Evolutionary conservation across 768 basidiomycete genomes (phyloP).

Genomic region (Lentinula edodes): DNA sequence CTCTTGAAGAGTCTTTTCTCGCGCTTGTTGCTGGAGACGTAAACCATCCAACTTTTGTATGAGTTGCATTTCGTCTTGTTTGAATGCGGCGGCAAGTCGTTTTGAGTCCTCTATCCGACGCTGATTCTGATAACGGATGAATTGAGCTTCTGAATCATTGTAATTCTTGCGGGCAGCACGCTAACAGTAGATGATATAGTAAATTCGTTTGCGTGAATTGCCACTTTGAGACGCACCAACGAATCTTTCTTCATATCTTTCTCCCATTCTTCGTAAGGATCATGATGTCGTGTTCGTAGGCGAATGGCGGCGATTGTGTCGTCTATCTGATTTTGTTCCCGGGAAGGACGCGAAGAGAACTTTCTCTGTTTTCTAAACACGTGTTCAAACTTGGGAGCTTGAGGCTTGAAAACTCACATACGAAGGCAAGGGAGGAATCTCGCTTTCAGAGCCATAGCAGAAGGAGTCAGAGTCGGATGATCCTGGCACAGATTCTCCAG

Average conservation of each 20-base stretch:
- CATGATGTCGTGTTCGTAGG: conserved; percentile 43
- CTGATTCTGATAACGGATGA: conserved; percentile 42
- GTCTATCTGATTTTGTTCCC: conserved; percentile 37
- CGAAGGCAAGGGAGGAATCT: conserved; percentile 28
- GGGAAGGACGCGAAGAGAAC: conserved; percentile 20
- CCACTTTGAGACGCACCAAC: conserved; percentile 31
- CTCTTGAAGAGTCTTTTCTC: conserved; percentile 1
- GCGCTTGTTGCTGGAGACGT: conserved; percentile 4
- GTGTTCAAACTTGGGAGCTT: neutral
- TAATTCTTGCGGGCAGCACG: conserved; percentile 40
- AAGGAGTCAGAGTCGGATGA: conserved; percentile 30
- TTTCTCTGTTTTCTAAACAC: conserved; percentile 12
- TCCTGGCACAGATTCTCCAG: conserved; percentile 27
- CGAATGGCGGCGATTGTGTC: conserved; percentile 50
- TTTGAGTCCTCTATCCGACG: conserved; percentile 27
- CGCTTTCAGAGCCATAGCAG: conserved; percentile 38
- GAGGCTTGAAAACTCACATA: conserved; percentile 18
- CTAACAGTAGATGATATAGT: conserved; percentile 19
- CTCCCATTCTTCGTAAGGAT: conserved; percentile 58
- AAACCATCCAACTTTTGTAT: conserved; percentile 32
- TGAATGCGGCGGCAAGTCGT: conserved; percentile 33
- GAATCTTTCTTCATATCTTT: conserved; percentile 45
- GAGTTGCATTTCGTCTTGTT: conserved; percentile 49
- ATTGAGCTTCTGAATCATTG: conserved; percentile 23
- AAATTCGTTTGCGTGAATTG: neutral